phyloP scores from a whole-genome alignment of 768 basidiomycete species.

The Suillus sp. region DNA sequence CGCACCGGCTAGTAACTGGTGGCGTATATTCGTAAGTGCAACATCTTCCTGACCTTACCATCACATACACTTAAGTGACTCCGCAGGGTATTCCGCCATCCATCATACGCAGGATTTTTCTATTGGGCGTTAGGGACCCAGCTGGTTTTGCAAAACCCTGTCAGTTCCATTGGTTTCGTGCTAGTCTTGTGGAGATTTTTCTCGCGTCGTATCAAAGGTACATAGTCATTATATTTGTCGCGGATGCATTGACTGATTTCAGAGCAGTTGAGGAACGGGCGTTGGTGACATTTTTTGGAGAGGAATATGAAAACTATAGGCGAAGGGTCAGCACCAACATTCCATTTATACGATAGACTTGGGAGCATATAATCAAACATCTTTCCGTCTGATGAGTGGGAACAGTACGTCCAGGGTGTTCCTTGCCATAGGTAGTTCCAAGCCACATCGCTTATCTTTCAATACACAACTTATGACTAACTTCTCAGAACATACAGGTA shows the following conservation, averaged over 20 bases:
- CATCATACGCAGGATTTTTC: conserved; percentile 96
- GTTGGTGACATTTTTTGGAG: conserved; percentile 86
- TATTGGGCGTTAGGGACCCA: conserved; percentile 98
- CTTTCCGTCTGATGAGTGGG: background rate
- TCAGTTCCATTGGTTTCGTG: conserved; percentile 68
- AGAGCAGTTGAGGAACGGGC: conserved; percentile 75
- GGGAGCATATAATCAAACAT: background rate
- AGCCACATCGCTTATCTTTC: background rate
- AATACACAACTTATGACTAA: background rate
- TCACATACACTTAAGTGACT: conserved; percentile 18
- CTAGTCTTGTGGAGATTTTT: conserved; percentile 87
- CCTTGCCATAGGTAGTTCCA: background rate
- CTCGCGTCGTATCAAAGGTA: conserved; percentile 74
- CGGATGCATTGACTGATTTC: background rate
- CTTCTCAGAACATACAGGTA: background rate
- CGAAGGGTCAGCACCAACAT: conserved; percentile 82
- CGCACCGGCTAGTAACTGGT: conserved; percentile 81
- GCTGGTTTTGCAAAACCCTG: conserved; percentile 83
- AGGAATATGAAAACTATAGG: conserved; percentile 80
- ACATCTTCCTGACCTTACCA: background rate
- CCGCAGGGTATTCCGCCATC: conserved; percentile 83
- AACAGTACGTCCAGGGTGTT: background rate
- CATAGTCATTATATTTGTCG: conserved; percentile 11
- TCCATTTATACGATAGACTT: conserved; percentile 71
- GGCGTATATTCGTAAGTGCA: conserved; percentile 83